Base-by-base conservation (phyloP, 768 basidiomycete genomes). In the Exidia glandulosa region DNA sequence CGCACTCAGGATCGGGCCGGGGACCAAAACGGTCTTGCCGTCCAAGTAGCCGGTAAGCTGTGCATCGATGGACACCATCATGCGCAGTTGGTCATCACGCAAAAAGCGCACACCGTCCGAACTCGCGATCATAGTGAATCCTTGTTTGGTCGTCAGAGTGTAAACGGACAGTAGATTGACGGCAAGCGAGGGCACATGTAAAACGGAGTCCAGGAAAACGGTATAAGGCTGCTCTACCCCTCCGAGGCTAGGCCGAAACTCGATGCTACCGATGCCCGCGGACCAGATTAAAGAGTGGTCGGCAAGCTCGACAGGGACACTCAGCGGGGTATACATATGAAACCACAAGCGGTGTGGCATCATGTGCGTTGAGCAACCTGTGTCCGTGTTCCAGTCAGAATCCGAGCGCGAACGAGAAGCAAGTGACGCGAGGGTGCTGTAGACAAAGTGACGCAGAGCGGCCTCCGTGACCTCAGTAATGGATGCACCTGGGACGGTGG, bases 301-400 rank as follows among this genome's bases (percentile, higher is more conserved):
- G 10, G 70, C 68, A 4, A 71, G 65, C n/a, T 63, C 60, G n/a
- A 72, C 63, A 37, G 66, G 62, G 3, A 71, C 61, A 19, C 36
- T 23, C 50, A 59, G 58, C 3, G 66, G 62, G 14, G 13, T 45
- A 59, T 66, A 66, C n/a, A 59, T 60, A 14, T 32, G 54, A 59
- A 73, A 66, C 70, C 68, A 72, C 30, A 68, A 56, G 4, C 65
- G 61, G 61, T 72, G 69, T 16, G 72, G 69, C 4, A 68, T 70
- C 71, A 72, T 73, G 65, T 71, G 67, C 59, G 66, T 62, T 60
- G 71, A 68, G 62, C 70, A 69, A 29, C 70, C 71, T 63, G 68
- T 70, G 64, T 73, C 71, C 57, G 63, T 60, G 56, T 65, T 71
- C 68, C 69, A 72, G 45, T 66, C 57, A 63, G 61, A 41, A 9